Percentiles rank a stretch among this genome's conserved stretches.
Evolutionary conservation across 1,284 basidiomycete species (phyloP).

Genomic region (Tylopilus orsonianus): DNA sequence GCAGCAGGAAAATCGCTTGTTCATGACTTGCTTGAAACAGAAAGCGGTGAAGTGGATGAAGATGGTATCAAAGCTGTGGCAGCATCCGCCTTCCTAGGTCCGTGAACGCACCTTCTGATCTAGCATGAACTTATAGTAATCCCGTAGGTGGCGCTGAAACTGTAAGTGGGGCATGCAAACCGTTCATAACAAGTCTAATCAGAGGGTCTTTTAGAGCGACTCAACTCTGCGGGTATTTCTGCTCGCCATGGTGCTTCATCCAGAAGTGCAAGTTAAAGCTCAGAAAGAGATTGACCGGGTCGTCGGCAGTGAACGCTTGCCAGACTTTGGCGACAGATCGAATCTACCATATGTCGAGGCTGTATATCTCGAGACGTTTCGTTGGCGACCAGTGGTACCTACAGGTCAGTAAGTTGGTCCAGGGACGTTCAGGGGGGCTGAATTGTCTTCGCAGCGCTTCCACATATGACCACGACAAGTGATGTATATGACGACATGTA

Average conservation of each 20-base stretch:
- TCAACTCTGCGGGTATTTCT: conserved; percentile 21
- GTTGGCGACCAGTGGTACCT: conserved; percentile 29
- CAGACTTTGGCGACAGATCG: conserved; percentile 27
- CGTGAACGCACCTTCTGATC: neutral
- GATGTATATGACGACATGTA: conserved; percentile 36
- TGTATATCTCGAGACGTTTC: conserved; percentile 24
- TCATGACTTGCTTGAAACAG: conserved; percentile 15
- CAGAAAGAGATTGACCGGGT: conserved; percentile 30
- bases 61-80: conserved; percentile 27
- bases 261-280: conserved; percentile 27
- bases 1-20: conserved; percentile 26
- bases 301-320: conserved; percentile 29
- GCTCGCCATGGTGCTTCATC: conserved; percentile 34
- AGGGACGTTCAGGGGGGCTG: too few relatives aligned
- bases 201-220: conserved; percentile 16
- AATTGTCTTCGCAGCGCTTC: conserved; percentile 20
- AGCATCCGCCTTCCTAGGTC: conserved; percentile 29
- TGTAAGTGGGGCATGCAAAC: conserved; percentile 16
- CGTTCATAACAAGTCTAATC: neutral
- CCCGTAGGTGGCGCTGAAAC: conserved; percentile 31
- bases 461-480: conserved; percentile 25
- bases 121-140: neutral
- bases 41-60: conserved; percentile 1
- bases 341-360: conserved; percentile 31
- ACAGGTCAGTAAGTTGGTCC: conserved; percentile 16